Percentiles rank a stretch among this genome's conserved stretches.
Evolutionary conservation across 73 alveolate species (phyloP).

Genomic region (Paramecium tetraurelia): DNA sequence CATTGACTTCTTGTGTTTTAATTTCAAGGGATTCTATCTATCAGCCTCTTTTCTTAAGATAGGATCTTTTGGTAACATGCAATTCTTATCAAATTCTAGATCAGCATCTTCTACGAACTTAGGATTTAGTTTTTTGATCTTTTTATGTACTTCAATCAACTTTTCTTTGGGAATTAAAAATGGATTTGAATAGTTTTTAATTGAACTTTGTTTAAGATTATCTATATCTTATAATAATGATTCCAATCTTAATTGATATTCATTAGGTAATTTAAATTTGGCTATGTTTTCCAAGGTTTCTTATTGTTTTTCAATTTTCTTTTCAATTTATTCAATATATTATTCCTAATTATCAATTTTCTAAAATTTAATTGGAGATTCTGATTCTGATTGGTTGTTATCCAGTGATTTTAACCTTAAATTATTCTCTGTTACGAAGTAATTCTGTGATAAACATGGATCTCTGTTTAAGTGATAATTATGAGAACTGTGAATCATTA

Average conservation of each 20-base stretch:
- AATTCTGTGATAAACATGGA: conserved; percentile 28
- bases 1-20: neutral
- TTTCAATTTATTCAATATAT: neutral
- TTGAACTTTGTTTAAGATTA: neutral
- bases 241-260: neutral
- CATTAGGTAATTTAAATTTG: neutral
- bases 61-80: neutral
- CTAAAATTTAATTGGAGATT: neutral
- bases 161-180: neutral
- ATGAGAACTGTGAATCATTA: conserved; percentile 4
- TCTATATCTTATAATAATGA: neutral
- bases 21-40: neutral
- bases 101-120: neutral
- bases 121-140: conserved; percentile 7
- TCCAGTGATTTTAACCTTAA: neutral
- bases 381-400: neutral
- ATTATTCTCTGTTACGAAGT: neutral
- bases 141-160: neutral
- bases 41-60: conserved; percentile 17
- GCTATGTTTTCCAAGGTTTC: neutral
- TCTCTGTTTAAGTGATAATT: conserved; percentile 6
- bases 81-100: neutral
- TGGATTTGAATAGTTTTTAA: neutral
- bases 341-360: neutral
- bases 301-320: neutral